phyloP scores from a whole-genome alignment of 768 basidiomycete genomes.

The Clathrus columnatus region DNA sequence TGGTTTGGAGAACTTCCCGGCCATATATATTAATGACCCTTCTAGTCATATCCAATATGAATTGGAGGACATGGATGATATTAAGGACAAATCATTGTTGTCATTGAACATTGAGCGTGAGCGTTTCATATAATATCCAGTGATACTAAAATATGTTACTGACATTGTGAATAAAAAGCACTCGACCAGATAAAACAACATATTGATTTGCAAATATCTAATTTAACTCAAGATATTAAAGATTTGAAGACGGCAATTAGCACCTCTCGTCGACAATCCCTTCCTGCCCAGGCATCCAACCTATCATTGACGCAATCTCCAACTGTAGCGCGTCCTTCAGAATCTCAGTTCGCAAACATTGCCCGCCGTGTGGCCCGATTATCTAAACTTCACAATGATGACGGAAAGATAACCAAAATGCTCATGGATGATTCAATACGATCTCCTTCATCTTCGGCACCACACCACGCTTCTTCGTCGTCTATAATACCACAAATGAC shows the following conservation, averaged over 20 bases:
- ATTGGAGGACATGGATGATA: slow-evolving; percentile 88
- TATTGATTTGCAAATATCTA: slow-evolving; percentile 85
- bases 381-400: slow-evolving; percentile 46
- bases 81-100: slow-evolving; percentile 79
- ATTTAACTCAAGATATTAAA: slow-evolving; percentile 79
- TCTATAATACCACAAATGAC: slow-evolving; percentile 65
- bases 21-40: slow-evolving; percentile 91
- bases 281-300: slow-evolving; percentile 29
- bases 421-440: background rate
- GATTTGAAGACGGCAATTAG: slow-evolving; percentile 68
- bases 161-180: slow-evolving; percentile 39
- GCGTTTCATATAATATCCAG: slow-evolving; percentile 27
- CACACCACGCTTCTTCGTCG: slow-evolving; percentile 16
- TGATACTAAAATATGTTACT: slow-evolving; percentile 5
- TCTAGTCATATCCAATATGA: slow-evolving; percentile 92
- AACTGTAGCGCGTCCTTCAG: slow-evolving; percentile 57
- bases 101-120: slow-evolving; percentile 95
- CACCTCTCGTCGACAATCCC: slow-evolving; percentile 40
- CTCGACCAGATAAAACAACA: slow-evolving; percentile 99
- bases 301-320: slow-evolving; percentile 43
- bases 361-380: slow-evolving; percentile 47
- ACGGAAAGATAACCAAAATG: slow-evolving; percentile 8
- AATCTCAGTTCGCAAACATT: slow-evolving; percentile 62
- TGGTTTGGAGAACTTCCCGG: slow-evolving; percentile 86
- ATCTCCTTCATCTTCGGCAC: slow-evolving; percentile 22